Percentiles rank a stretch among this genome's conserved stretches.
phyloP scores from a whole-genome alignment of 2,329 filamentous ascomycete species.

The Fusarium globosum region DNA sequence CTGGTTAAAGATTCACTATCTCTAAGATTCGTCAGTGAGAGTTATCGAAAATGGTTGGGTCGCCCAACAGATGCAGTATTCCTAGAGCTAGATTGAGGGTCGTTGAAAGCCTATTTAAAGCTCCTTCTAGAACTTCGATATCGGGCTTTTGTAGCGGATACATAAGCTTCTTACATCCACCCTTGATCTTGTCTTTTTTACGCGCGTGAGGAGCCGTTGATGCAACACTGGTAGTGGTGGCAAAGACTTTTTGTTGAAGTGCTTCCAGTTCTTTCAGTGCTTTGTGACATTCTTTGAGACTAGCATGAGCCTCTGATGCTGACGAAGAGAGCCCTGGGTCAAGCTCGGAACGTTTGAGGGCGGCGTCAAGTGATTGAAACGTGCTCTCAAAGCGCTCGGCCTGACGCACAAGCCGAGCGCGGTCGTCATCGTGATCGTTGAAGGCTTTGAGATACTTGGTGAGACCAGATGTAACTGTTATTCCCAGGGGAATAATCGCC shows the following conservation, averaged over 20 bases:
- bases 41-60: accelerated
- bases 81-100: background rate
- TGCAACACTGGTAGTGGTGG: accelerated
- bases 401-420: background rate
- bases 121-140: accelerated
- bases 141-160: background rate
- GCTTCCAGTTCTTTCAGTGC: background rate
- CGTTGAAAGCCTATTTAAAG: background rate
- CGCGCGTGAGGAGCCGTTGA: accelerated
- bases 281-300: background rate
- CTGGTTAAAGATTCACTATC: background rate
- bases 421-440: background rate
- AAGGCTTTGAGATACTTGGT: background rate
- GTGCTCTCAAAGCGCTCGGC: accelerated
- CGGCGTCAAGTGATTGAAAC: background rate
- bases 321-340: background rate
- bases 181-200: background rate
- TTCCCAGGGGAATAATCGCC: accelerated
- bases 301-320: accelerated
- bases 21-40: accelerated
- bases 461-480: background rate
- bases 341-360: accelerated
- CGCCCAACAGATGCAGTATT: background rate
- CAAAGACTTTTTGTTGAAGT: background rate
- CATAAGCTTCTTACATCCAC: accelerated